Base-by-base conservation (phyloP, 2,329 filamentous ascomycete species). In the Sclerotinia sclerotiorum region DNA sequence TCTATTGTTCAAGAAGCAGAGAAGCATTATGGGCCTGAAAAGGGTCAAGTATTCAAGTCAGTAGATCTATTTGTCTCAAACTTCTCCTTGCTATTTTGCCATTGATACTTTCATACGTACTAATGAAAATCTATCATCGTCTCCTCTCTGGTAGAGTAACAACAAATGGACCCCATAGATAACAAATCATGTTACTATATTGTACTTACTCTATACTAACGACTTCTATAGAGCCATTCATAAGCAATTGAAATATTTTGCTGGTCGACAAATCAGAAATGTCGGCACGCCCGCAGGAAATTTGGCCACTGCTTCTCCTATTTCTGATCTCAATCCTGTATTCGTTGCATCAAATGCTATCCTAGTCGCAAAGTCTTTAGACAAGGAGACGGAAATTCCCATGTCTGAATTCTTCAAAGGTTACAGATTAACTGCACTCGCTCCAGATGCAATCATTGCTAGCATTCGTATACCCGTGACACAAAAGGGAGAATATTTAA, bases 261-360 rank as follows among this genome's bases (percentile, higher is more conserved):
- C 94, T 64, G 95, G 95, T 57, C 84, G 95, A 58, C 95, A 99
- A 76, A 98, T 99, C 76, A 87, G 95, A 74, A 99, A 98, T 75
- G 94, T 97, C n/a, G 95, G 94, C 42, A 97, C 95, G 0, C 94
- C 94, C 0, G 95, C 95, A 0, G 95, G 95, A 55, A 99, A 98
- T 75, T 80, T 99, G 44, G 94, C 91, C 1, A 99, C 95, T 0
- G 95, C 95, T 0, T 97, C 93, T 32, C 95, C 95, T 0, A 99
- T 98, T 57, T 97, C 94, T 0, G 95, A 99, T 81, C 81, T 99
- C 56, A 99, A 98, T 75, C 95, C 95, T 0, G 93, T 97, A 0
- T 89, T 99, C 63, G 91, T 97, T 78, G 94, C 93, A 3, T 90
- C 93, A 1, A 92, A 94, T 72, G 90, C 93, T 1, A 88, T 90